Percentiles rank a stretch among this genome's conserved stretches.
These are phyloP conservation scores for Geosiphon pyriformis DNA, from an alignment of 192 early-diverging fungal species.

Conservation along the genomic window DNA sequence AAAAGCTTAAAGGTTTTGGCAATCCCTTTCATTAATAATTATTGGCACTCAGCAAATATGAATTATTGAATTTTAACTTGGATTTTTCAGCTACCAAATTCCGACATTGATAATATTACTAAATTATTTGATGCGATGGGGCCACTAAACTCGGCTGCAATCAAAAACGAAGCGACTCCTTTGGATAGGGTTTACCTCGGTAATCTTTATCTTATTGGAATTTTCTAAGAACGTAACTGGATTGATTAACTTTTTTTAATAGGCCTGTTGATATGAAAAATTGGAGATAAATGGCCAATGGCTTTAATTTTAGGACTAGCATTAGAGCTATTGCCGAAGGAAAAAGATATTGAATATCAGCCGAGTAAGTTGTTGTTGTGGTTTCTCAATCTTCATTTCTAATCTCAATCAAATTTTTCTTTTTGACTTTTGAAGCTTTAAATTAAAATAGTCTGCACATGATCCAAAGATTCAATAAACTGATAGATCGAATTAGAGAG, in stretches of 20 bases:
- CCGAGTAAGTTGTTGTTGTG: constrained; percentile 21
- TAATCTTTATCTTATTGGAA: constrained; percentile 1
- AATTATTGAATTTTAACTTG: constrained; percentile 11
- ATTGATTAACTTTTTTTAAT: constrained; percentile 22
- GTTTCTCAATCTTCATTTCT: not conserved
- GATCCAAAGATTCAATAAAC: constrained; percentile 29
- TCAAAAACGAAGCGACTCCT: constrained; percentile 12
- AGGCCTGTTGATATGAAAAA: constrained; percentile 57
- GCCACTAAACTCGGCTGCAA: constrained; percentile 8
- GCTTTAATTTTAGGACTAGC: constrained; percentile 45
- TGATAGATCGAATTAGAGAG: constrained; percentile 16
- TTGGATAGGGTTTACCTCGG: not conserved
- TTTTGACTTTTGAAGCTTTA: not conserved
- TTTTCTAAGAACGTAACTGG: not conserved
- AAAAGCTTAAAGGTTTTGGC: constrained; percentile 59
- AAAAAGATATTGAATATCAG: constrained; percentile 25
- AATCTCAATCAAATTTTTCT: not conserved
- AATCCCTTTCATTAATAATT: constrained; percentile 32
- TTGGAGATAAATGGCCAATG: constrained; percentile 50
- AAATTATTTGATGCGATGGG: not conserved
- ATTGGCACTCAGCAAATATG: constrained; percentile 28
- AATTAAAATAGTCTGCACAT: constrained; percentile 8
- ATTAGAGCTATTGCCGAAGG: constrained; percentile 37
- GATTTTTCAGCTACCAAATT: constrained; percentile 2
- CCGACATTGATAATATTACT: not conserved